Evolutionary conservation across 2,329 filamentous ascomycete genomes (phyloP), one percentile per base, ranked within the genome.

Genomic region (Aspergillus arachidicola): DNA sequence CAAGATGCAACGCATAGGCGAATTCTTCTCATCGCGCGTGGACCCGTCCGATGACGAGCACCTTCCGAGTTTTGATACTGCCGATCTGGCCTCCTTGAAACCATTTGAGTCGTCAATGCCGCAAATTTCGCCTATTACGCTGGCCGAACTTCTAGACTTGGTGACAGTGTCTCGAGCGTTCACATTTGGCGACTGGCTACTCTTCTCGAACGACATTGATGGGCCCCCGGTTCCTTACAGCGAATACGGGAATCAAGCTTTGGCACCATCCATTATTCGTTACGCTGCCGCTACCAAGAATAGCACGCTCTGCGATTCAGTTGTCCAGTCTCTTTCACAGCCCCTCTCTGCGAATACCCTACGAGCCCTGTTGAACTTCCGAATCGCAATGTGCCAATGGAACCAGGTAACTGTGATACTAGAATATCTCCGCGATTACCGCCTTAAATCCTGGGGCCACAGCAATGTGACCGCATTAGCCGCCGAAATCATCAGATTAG

Each of bases 281-380:
- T 87, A 86, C 67, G 86, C 85, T 7, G 76, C 81, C 12, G 80
- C 82, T 21, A 82, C 83, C 12, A 75, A 80, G 45, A 82, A 87
- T 64, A 59, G 55, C 9, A 61, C 69, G 5, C 69, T 80, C 26
- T 71, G 72, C 36, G 66, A 74, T 32, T 53, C 69, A 9, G 72
- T 78, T 41, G 67, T 76, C 4, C 62, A 68, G 6, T 71, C 70
- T 14, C 67, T 79, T 54, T 36, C 60, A n/a, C 66, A 68, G n/a
- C 78, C 77, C 32, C 68, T 78, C 38, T 70, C 74, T 6, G 58
- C 70, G 41, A 76, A 78, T 59, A 77, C 75, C 34, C 63, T 79
- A 6, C 78, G 76, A 45, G 71, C 76, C 1, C 59, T 80, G 34
- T 58, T 78, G 26, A 77, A 75, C 57, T 75, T 73, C 62, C 71